Percentiles rank a stretch among this genome's conserved stretches.
Evolutionary conservation across 2,329 filamentous ascomycete genomes (phyloP).

Genomic region (Hirsutella rhossiliensis): DNA sequence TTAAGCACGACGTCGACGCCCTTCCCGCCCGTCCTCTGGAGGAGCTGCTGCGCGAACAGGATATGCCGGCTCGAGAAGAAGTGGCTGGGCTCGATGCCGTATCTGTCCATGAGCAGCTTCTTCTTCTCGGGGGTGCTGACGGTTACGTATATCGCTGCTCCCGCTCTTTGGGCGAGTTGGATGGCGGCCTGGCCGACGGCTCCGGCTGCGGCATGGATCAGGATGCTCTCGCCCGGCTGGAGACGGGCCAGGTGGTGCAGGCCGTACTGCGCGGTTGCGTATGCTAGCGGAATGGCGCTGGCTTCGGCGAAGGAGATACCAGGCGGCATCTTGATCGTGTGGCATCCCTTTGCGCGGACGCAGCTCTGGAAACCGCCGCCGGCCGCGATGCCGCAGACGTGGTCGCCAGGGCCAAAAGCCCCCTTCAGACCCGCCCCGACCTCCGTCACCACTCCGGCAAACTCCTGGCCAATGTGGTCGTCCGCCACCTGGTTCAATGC

Average conservation of each 20-base stretch:
- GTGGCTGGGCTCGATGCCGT: conserved; percentile 20
- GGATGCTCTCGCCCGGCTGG: conserved; percentile 21
- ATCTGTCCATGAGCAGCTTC: conserved; percentile 22
- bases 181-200: conserved; percentile 28
- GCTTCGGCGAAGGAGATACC: conserved; percentile 23
- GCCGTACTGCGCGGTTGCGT: conserved; percentile 26
- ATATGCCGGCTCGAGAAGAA: conserved; percentile 15
- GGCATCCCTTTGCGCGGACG: conserved; percentile 18
- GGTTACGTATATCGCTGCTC: conserved; percentile 29
- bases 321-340: conserved; percentile 24
- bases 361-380: conserved; percentile 20
- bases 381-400: conserved; percentile 48
- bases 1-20: conserved; percentile 62
- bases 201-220: conserved; percentile 26
- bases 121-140: conserved; percentile 24
- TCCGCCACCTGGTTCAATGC: conserved; percentile 25
- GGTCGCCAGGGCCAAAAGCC: conserved; percentile 58
- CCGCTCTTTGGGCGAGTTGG: conserved; percentile 22
- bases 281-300: conserved; percentile 27
- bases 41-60: conserved; percentile 9
- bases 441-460: conserved; percentile 24
- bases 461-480: conserved; percentile 25
- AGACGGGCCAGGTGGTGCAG: conserved; percentile 26
- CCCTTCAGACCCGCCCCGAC: conserved; percentile 49
- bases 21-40: conserved; percentile 21